These are phyloP conservation scores for Scedosporium dehoogii DNA, from an alignment of 2,329 filamentous ascomycete genomes.

Conservation along the genomic window DNA sequence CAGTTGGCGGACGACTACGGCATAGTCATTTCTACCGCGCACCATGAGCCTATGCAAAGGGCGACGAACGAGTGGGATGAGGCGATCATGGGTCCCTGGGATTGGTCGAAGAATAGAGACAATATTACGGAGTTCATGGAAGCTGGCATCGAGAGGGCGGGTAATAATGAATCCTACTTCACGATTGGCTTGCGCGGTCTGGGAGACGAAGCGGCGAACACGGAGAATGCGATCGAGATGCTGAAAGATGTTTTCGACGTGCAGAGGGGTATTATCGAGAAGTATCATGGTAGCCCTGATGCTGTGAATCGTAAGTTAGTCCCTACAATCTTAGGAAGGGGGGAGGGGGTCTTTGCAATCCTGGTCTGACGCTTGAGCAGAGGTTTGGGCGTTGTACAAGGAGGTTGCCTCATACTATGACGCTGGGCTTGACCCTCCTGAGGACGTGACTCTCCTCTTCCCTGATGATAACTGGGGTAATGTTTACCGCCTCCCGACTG, in stretches of 20 bases:
- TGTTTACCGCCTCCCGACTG: slow-evolving; percentile 42
- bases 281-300: slow-evolving; percentile 7
- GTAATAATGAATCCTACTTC: slow-evolving; percentile 47
- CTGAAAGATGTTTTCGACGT: slow-evolving; percentile 8
- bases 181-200: slow-evolving; percentile 52
- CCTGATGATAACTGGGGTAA: slow-evolving; percentile 53
- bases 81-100: slow-evolving; percentile 41
- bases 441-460: slow-evolving; percentile 50
- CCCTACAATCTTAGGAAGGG: background rate
- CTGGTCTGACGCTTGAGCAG: slow-evolving; percentile 17
- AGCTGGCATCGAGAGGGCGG: slow-evolving; percentile 43
- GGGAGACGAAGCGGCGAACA: slow-evolving; percentile 32
- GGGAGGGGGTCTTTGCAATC: background rate
- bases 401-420: slow-evolving; percentile 52
- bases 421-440: slow-evolving; percentile 40
- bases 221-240: slow-evolving; percentile 1
- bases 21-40: slow-evolving; percentile 53
- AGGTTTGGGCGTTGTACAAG: slow-evolving; percentile 54
- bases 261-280: slow-evolving; percentile 9
- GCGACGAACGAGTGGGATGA: slow-evolving; percentile 39
- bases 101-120: slow-evolving; percentile 45
- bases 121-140: slow-evolving; percentile 48
- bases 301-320: slow-evolving; percentile 6
- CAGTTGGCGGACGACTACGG: slow-evolving; percentile 51
- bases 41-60: slow-evolving; percentile 57